Base-by-base conservation (phyloP, 75 land plant species). In the Pseudotsuga menziesii region DNA sequence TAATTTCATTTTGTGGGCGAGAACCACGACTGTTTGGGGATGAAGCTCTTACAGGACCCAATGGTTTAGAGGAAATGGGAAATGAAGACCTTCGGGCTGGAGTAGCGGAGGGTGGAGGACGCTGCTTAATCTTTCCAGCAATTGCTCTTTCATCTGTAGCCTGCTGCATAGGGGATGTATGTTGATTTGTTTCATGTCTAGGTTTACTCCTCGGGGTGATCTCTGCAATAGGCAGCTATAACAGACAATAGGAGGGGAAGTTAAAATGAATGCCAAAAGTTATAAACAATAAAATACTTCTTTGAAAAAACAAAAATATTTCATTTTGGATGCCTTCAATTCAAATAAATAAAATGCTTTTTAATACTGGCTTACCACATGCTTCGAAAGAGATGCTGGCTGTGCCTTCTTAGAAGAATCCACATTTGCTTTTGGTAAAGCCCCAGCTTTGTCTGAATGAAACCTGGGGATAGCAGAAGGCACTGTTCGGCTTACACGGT, bases 151-250 rank as follows among this genome's bases (percentile, higher is more conserved):
- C 88, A 61, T 88, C 85, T 73, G 35, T 62, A 62, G 52, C 70
- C 70, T 75, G 81, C 55, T 83, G 82, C 15, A 52, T 22, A 61
- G 83, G 80, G 71, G 57, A 76, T 73, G 80, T 17, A 1, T 75
- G 75, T 62, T 84, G 79, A 77, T 52, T 44, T n/a, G 73, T 81
- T 25, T 87, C 92, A 66, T 80, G 39, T 75, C 77, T 85, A 1
- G 84, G 73, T 82, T 80, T 87, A 32, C 83, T 74, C 80, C 82
- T 90, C 20, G 86, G 84, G 2, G 89, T 66, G 16, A 84, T 64
- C 19, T 88, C 92, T 16, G 76, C n/a, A 12, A 76, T 23, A 69
- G 84, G 89, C 20, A 85, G 55, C 90, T 90, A 80, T 66, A 75
- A 15, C 79, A 20, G 52, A 62, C 55, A 58, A 32, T 7, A 26